Percentiles rank a stretch among this genome's conserved stretches.
phyloP scores from a whole-genome alignment of 352 stramenopile genomes.

The Pythium plurisporium region DNA sequence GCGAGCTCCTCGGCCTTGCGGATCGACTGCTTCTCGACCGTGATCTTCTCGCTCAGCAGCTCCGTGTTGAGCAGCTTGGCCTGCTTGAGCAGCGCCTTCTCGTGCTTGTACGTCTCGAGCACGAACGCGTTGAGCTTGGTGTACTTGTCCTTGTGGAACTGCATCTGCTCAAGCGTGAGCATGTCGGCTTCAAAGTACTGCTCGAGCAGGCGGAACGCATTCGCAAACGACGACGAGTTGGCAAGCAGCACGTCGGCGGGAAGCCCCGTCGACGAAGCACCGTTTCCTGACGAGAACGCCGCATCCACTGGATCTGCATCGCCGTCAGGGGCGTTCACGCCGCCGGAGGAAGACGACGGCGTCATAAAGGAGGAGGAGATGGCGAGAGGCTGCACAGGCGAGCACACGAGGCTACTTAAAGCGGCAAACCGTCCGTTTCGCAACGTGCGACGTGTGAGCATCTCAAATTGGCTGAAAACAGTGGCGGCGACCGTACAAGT shows the following conservation, averaged over 20 bases:
- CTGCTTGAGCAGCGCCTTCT: conserved; percentile 75
- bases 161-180: conserved; percentile 68
- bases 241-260: conserved; percentile 25
- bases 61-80: conserved; percentile 83
- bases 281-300: too few species aligned
- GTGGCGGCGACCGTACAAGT: too few species aligned
- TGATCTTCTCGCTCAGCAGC: conserved; percentile 82
- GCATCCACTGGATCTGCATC: too few species aligned
- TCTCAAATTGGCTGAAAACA: too few species aligned
- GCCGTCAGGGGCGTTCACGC: too few species aligned
- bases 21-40: conserved; percentile 83
- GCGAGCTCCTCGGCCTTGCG: conserved; percentile 78
- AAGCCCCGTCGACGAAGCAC: too few species aligned
- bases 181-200: conserved; percentile 85
- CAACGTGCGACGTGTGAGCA: too few species aligned
- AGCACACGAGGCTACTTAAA: too few species aligned
- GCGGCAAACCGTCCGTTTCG: too few species aligned
- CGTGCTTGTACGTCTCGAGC: conserved; percentile 75
- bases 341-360: too few species aligned
- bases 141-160: conserved; percentile 84
- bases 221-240: conserved; percentile 52
- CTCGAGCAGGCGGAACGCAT: conserved; percentile 72
- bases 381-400: too few species aligned
- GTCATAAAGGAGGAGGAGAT: too few species aligned
- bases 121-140: conserved; percentile 61